Conservation (phyloP, 2,329 filamentous ascomycete genomes). For the Hymenoscyphus albidus region DNA sequence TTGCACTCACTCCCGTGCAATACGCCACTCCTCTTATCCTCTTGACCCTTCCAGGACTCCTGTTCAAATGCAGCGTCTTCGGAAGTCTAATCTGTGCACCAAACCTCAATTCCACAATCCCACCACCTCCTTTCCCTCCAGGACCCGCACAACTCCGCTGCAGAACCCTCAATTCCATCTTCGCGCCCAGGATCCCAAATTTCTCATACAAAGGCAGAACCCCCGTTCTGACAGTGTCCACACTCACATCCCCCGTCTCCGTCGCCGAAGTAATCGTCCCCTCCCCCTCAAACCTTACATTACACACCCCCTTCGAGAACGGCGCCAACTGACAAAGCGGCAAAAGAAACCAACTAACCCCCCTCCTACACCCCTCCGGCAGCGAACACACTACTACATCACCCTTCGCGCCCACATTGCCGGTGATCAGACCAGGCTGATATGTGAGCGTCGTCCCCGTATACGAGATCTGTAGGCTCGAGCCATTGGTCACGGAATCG, state of each 20-base stretch:
- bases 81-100: conserved; percentile 89
- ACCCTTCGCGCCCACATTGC: conserved; percentile 65
- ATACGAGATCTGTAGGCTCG: conserved; percentile 90
- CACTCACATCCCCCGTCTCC: conserved; percentile 77
- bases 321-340: conserved; percentile 87
- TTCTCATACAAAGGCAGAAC: conserved; percentile 84
- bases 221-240: conserved; percentile 90
- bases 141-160: conserved; percentile 73
- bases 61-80: conserved; percentile 84
- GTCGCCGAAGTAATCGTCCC: conserved; percentile 91
- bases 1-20: conserved; percentile 83
- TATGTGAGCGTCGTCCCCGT: conserved; percentile 92
- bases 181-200: conserved; percentile 76
- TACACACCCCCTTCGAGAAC: conserved; percentile 87
- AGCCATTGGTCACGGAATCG: conserved; percentile 92
- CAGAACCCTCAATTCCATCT: conserved; percentile 82
- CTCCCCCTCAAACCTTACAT: conserved; percentile 82
- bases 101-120: conserved; percentile 90
- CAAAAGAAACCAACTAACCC: conserved; percentile 87
- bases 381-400: conserved; percentile 80
- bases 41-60: conserved; percentile 80
- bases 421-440: conserved; percentile 87
- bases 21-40: conserved; percentile 91
- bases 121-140: conserved; percentile 75
- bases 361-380: conserved; percentile 70